Base-by-base conservation (phyloP, 1,139 yeast species). In the Kodamaea sp. region DNA sequence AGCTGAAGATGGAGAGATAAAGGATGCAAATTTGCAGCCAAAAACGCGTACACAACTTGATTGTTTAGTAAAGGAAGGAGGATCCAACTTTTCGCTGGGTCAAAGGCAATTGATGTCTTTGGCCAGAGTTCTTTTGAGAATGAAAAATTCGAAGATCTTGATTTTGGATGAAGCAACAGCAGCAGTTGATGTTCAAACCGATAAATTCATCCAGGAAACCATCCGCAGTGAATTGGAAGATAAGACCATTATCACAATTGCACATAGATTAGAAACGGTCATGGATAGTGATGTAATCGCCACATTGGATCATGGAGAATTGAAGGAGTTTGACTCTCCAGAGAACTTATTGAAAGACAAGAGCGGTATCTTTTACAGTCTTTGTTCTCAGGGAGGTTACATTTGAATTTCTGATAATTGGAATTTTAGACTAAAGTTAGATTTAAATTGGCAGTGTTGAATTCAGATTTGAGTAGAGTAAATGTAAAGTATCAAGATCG, bases 131-230 rank as follows among this genome's bases (percentile, higher is more conserved):
- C 62, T 86, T 30, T 63, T 85, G 42, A 73, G 72, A 37, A 48
- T 48, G 53, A 58, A 49, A 32, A 69, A 73, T 10, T 77, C 89
- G 2, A 78, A 73, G 41, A 75, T 85, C 19, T 62, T 86, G 38
- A 76, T 86, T 13, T 61, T 86, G 29, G 95, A 86, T 53, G 95
- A 86, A 58, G 95, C 95, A 1, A 86, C 95, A 0, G 90, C 95
- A 0, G 83, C 92, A 2, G 90, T 86, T 20, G 95, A 86, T 55
- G 78, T 82, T 13, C 83, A 83, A 51, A 86, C 95, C 0, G 95
- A 85, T 50, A 73, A 73, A 44, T 72, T 83, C 35, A 78, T 85
- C 34, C 95, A 85, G 59, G 77, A 79, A 42, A 83, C 94, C 0
- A 84, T 86, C 26, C 67, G 90, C 38, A 52, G 60, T 2, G 80